A percentile compares a stretch with the other conserved stretches of the same genome.
Conservation (phyloP, 495 filamentous ascomycete species). For the Xylaria scruposa region DNA sequence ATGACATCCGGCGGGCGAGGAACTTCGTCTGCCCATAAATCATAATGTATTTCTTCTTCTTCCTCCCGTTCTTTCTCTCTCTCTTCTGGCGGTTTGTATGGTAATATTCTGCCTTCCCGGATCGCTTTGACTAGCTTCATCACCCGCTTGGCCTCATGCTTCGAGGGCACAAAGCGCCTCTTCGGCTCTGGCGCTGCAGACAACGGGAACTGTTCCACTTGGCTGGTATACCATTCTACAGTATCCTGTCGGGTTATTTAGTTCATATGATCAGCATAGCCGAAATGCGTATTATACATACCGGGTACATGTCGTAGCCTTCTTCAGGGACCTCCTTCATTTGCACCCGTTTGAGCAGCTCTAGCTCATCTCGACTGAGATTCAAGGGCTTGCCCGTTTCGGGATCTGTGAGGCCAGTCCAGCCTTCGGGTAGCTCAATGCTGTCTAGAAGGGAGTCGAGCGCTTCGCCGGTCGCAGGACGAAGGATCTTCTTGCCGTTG, state of each 20-base stretch:
- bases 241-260: slow-evolving; percentile 61
- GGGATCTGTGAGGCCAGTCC: slow-evolving; percentile 94
- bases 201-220: slow-evolving; percentile 90
- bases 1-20: slow-evolving; percentile 84
- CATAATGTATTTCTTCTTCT: slow-evolving; percentile 73
- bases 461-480: slow-evolving; percentile 91
- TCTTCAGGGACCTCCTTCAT: slow-evolving; percentile 88
- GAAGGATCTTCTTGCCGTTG: slow-evolving; percentile 96
- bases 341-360: slow-evolving; percentile 86
- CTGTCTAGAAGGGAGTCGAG: slow-evolving; percentile 93
- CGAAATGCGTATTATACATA: slow-evolving; percentile 37
- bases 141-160: slow-evolving; percentile 93
- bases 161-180: slow-evolving; percentile 94
- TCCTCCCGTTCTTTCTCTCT: slow-evolving; percentile 72
- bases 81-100: slow-evolving; percentile 83
- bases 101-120: slow-evolving; percentile 89
- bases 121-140: slow-evolving; percentile 99
- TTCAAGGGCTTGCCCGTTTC: slow-evolving; percentile 90
- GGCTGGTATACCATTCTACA: slow-evolving; percentile 90
- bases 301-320: slow-evolving; percentile 88
- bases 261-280: not conserved
- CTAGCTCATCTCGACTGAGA: slow-evolving; percentile 85
- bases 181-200: slow-evolving; percentile 96
- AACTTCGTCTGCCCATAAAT: slow-evolving; percentile 93
- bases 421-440: slow-evolving; percentile 97